phyloP scores from a whole-genome alignment of 2,329 filamentous ascomycete species.

The Arthrobotrys musiformis region DNA sequence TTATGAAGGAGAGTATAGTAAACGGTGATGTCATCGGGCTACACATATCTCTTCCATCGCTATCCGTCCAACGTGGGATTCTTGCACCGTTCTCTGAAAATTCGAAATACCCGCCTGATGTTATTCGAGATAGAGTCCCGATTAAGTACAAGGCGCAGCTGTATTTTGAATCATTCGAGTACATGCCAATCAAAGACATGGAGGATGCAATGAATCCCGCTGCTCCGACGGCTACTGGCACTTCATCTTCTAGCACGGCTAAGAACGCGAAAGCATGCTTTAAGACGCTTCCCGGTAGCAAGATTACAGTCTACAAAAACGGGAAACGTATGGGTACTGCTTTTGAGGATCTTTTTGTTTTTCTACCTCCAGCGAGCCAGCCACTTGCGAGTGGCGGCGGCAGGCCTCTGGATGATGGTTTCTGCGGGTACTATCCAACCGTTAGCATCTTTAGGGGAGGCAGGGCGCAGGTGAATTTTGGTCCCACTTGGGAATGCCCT shows the following conservation, averaged over 20 bases:
- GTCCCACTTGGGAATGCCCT: slow-evolving; percentile 90
- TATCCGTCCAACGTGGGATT: slow-evolving; percentile 86
- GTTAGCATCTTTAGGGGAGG: slow-evolving; percentile 92
- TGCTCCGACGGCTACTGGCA: slow-evolving; percentile 60
- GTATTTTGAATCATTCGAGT: slow-evolving; percentile 93
- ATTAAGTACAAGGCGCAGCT: slow-evolving; percentile 93
- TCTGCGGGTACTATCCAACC: slow-evolving; percentile 94
- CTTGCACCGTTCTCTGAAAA: slow-evolving; percentile 61
- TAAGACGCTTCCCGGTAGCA: slow-evolving; percentile 73
- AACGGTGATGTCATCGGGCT: slow-evolving; percentile 89
- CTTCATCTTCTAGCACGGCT: slow-evolving; percentile 6
- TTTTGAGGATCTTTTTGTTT: slow-evolving; percentile 87
- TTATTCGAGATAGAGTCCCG: slow-evolving; percentile 93
- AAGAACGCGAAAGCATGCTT: slow-evolving; percentile 45
- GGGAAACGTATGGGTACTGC: slow-evolving; percentile 85
- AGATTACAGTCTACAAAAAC: slow-evolving; percentile 92
- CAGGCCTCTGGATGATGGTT: slow-evolving; percentile 89
- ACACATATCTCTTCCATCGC: slow-evolving; percentile 88
- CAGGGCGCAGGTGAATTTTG: slow-evolving; percentile 92
- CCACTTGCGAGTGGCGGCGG: slow-evolving; percentile 78
- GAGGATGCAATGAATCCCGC: slow-evolving; percentile 83
- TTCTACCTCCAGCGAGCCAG: slow-evolving; percentile 87
- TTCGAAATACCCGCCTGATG: slow-evolving; percentile 75
- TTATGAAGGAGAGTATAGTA: slow-evolving; percentile 74
- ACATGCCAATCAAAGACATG: slow-evolving; percentile 85